Evolutionary conservation across 2,329 filamentous ascomycete species (phyloP).

Genomic region (Claviceps lovelessii): DNA sequence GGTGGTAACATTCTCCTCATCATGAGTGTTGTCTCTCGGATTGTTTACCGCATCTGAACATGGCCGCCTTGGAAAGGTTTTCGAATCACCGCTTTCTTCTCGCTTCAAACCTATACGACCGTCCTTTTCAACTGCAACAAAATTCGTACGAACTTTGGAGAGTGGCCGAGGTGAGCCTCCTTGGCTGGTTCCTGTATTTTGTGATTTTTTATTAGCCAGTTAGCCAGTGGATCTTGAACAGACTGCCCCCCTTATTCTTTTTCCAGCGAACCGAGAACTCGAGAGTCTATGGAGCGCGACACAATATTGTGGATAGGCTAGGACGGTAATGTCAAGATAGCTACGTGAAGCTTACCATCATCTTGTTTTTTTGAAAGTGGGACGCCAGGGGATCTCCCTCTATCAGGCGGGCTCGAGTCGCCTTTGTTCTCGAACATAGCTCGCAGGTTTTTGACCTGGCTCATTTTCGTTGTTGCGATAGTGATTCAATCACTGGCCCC

Average conservation of each 20-base stretch:
- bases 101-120: slow-evolving; percentile 39
- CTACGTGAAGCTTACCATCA: slow-evolving; percentile 10
- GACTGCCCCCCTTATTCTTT: neutral
- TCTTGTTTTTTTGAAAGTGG: slow-evolving; percentile 16
- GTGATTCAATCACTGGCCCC: neutral
- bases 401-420: slow-evolving; percentile 49
- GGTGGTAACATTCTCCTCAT: slow-evolving; percentile 22
- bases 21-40: slow-evolving; percentile 18
- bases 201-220: slow-evolving; percentile 11
- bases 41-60: slow-evolving; percentile 21
- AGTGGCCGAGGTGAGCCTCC: slow-evolving; percentile 47
- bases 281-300: neutral
- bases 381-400: slow-evolving; percentile 52
- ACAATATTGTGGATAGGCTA: neutral
- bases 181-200: slow-evolving; percentile 18
- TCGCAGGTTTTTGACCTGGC: slow-evolving; percentile 58
- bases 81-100: slow-evolving; percentile 25
- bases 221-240: slow-evolving; percentile 2
- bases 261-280: neutral
- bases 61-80: slow-evolving; percentile 21
- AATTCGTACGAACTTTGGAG: slow-evolving; percentile 62
- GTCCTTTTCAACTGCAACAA: slow-evolving; percentile 58
- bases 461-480: slow-evolving; percentile 28
- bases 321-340: neutral
- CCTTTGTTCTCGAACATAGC: slow-evolving; percentile 69